These are phyloP conservation scores for Podochytrium sp. DNA, from an alignment of 192 early-diverging fungal species.

Conservation along the genomic window DNA sequence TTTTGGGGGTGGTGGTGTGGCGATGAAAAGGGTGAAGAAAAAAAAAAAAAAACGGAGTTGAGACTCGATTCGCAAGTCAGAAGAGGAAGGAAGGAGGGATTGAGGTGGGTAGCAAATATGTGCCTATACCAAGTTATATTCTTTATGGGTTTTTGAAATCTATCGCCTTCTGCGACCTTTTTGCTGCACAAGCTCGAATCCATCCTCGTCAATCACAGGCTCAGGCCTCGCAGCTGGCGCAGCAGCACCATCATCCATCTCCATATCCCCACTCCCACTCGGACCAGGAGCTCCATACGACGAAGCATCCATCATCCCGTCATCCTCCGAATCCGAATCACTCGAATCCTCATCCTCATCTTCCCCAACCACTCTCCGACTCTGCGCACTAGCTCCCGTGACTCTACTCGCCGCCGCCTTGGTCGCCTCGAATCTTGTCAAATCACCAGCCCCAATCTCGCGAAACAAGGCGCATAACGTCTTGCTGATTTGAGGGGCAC, in stretches of 20 bases:
- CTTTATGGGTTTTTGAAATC: too few relatives aligned
- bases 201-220: constrained; percentile 56
- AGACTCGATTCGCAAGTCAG: too few relatives aligned
- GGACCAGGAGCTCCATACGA: too few relatives aligned
- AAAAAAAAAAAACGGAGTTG: background rate
- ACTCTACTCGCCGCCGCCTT: constrained; percentile 80
- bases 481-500: constrained; percentile 78
- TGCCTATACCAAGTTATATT: too few relatives aligned
- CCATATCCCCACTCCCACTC: constrained; percentile 11
- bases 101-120: too few relatives aligned
- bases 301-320: background rate
- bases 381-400: constrained; percentile 76
- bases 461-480: constrained; percentile 80
- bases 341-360: constrained; percentile 69
- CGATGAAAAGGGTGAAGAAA: background rate
- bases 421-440: constrained; percentile 58
- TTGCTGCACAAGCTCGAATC: constrained; percentile 54
- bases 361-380: constrained; percentile 61
- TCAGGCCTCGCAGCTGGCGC: constrained; percentile 30
- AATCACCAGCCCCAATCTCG: constrained; percentile 59
- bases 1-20: background rate
- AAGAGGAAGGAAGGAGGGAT: too few relatives aligned
- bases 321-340: constrained; percentile 55
- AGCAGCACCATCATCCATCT: constrained; percentile 6
- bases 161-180: constrained; percentile 21